Conservation (phyloP, 169 alveolate species). For the Plasmodium gallinaceum region DNA sequence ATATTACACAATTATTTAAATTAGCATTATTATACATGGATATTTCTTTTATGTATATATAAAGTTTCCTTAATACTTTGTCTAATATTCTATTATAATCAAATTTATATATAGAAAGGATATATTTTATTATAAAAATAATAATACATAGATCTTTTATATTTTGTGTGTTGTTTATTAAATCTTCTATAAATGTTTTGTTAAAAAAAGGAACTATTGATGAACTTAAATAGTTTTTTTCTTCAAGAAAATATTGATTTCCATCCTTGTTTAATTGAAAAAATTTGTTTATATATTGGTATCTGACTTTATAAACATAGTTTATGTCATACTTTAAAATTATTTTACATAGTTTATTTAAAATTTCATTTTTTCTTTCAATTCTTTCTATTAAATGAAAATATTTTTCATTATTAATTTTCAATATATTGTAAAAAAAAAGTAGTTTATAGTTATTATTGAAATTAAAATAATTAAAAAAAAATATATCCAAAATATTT, state of each 20-base stretch:
- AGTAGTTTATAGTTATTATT: conserved; percentile 41
- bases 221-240: not conserved
- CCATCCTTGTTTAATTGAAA: not conserved
- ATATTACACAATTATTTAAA: conserved; percentile 2
- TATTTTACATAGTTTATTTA: conserved; percentile 44
- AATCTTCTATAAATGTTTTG: conserved; percentile 50
- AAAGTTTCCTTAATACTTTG: conserved; percentile 32
- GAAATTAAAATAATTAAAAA: conserved; percentile 69
- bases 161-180: conserved; percentile 42
- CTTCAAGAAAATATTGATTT: not conserved
- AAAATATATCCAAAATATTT: conserved; percentile 53
- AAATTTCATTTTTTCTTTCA: conserved; percentile 49
- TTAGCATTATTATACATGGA: not conserved
- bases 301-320: conserved; percentile 32
- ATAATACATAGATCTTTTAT: conserved; percentile 49
- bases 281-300: no score
- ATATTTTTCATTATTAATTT: conserved; percentile 19
- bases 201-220: conserved; percentile 29
- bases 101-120: conserved; percentile 32
- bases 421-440: conserved; percentile 39
- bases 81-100: conserved; percentile 24
- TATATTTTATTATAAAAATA: conserved; percentile 48
- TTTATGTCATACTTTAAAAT: conserved; percentile 30
- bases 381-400: not conserved
- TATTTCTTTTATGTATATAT: conserved; percentile 16